A percentile compares a stretch with the other conserved stretches of the same genome.
These are phyloP conservation scores for Fomes fomentarius DNA, from an alignment of 1,284 basidiomycete genomes.

Conservation along the genomic window DNA sequence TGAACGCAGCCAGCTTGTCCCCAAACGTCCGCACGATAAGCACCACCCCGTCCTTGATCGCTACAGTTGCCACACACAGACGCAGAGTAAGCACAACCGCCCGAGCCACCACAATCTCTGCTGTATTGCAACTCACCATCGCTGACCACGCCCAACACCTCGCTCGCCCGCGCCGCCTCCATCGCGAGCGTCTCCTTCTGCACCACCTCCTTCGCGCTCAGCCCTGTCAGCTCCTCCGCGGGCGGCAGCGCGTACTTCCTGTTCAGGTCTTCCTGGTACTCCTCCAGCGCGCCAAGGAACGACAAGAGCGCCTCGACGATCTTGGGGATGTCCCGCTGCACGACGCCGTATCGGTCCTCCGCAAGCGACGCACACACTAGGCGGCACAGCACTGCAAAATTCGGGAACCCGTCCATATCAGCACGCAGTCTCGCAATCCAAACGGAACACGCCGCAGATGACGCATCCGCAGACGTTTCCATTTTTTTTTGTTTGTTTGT, in stretches of 20 bases:
- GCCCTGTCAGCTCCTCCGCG: conserved; percentile 38
- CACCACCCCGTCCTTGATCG: conserved; percentile 67
- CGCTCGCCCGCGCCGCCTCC: conserved; percentile 56
- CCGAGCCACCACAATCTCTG: too few species aligned
- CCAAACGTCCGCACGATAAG: conserved; percentile 76
- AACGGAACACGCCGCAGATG: too few species aligned
- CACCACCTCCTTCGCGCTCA: conserved; percentile 31
- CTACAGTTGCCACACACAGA: conserved; percentile 39
- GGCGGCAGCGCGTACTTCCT: conserved; percentile 40
- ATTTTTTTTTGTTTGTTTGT: too few species aligned
- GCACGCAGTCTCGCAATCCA: not conserved
- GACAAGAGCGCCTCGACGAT: conserved; percentile 76
- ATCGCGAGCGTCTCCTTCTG: conserved; percentile 38
- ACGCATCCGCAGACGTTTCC: too few species aligned
- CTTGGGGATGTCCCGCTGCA: conserved; percentile 82
- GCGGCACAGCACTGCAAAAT: conserved; percentile 60
- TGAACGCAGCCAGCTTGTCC: conserved; percentile 75
- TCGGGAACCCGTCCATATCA: not conserved
- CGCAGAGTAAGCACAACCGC: not conserved
- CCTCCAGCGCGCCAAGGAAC: conserved; percentile 68
- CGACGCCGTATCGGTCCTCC: conserved; percentile 82
- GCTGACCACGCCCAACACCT: conserved; percentile 55
- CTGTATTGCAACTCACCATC: conserved; percentile 52
- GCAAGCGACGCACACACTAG: conserved; percentile 73
- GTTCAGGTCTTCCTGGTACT: conserved; percentile 54